These are phyloP conservation scores for Setaria viridis DNA, from an alignment of 202 grass and related monocot species.

Conservation along the genomic window DNA sequence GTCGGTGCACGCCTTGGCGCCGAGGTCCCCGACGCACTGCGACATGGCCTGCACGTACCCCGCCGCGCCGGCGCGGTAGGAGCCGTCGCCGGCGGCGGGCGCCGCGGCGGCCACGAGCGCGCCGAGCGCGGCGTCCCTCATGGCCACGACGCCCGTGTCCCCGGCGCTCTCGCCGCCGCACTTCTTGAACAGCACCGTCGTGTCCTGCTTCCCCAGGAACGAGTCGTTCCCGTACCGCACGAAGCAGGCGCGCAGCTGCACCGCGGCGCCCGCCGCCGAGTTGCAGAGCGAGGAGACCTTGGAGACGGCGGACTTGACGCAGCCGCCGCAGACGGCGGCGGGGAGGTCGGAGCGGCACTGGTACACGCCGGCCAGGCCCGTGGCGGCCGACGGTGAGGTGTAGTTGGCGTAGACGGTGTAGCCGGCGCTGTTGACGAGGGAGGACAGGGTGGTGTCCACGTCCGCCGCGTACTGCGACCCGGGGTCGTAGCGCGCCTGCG, in stretches of 20 bases:
- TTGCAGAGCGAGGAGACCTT: conserved; percentile 76
- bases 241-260: conserved; percentile 95
- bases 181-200: conserved; percentile 83
- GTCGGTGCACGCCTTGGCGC: conserved; percentile 64
- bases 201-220: conserved; percentile 83
- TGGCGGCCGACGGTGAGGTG: conserved; percentile 47
- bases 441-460: conserved; percentile 59
- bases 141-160: conserved; percentile 52
- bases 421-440: conserved; percentile 61
- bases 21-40: conserved; percentile 90
- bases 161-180: conserved; percentile 58
- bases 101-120: conserved; percentile 55
- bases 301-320: conserved; percentile 58
- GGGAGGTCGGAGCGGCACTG: conserved; percentile 93
- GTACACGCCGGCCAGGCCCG: conserved; percentile 54
- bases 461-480: conserved; percentile 67
- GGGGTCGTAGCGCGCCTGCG: conserved; percentile 62
- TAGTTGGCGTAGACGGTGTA: conserved; percentile 61
- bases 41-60: conserved; percentile 94
- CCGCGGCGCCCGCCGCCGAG: conserved; percentile 54
- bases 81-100: neutral
- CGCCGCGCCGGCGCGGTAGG: conserved; percentile 64
- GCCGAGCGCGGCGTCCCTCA: conserved; percentile 72
- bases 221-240: conserved; percentile 86
- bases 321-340: conserved; percentile 63